Percentiles rank a stretch among this genome's conserved stretches.
Conservation (phyloP, 2,329 filamentous ascomycete species). For the Apiospora saccharicola region DNA sequence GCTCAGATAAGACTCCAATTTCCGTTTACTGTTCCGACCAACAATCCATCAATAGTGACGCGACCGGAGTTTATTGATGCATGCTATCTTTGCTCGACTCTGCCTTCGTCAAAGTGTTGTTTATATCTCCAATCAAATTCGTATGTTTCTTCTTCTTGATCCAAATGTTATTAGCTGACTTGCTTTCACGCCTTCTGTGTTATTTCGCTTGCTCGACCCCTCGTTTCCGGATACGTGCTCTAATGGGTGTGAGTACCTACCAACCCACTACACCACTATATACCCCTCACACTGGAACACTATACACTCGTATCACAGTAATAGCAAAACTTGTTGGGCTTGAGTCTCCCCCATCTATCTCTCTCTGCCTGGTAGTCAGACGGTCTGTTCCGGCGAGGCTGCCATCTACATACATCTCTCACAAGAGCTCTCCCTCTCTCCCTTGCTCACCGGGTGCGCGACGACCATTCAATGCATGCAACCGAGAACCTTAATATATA, state of each 20-base stretch:
- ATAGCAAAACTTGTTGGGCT: background rate
- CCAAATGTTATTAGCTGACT: background rate
- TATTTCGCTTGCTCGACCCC: background rate
- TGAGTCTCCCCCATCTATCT: background rate
- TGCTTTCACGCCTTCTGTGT: background rate
- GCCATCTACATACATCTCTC: background rate
- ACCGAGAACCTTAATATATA: background rate
- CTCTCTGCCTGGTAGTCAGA: background rate
- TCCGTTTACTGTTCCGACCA: no score
- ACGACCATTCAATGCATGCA: background rate
- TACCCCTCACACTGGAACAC: background rate
- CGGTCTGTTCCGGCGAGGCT: background rate
- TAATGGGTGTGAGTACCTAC: background rate
- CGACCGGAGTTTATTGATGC: background rate
- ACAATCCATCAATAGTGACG: background rate
- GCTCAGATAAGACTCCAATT: no score
- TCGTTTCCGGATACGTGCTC: background rate
- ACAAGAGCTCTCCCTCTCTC: background rate
- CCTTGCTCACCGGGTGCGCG: background rate
- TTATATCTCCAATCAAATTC: background rate
- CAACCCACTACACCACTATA: background rate
- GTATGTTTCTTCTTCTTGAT: background rate
- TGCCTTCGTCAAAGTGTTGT: background rate
- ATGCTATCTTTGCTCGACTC: background rate
- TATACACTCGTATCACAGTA: background rate